Base-by-base conservation (phyloP, 1,139 yeast species). In the Yamadazyma dendronema region DNA sequence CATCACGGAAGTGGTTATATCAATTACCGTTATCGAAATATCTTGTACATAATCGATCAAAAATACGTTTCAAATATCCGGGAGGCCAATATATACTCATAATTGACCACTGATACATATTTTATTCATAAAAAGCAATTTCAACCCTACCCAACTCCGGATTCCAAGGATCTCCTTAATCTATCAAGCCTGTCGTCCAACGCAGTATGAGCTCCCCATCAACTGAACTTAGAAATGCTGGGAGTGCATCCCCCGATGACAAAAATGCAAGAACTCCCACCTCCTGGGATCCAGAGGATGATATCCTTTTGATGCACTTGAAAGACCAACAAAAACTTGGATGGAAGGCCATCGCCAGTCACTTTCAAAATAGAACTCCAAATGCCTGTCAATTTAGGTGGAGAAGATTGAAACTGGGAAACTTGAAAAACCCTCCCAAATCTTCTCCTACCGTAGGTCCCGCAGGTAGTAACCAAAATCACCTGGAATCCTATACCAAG, bases 321-420 rank as follows among this genome's bases (percentile, higher is more conserved):
- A 82, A 83, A 54, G 90, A 83, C 56, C 76, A 74, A 40, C 84
- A 79, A 53, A 81, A 81, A 52, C 63, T 82, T 44, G 89, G 89
- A 0, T 82, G 90, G 90, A 81, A 82, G 57, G 88, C 82, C 47
- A 82, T 83, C 36, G 81, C 88, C 9, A 69, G 77, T 38, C 78
- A 81, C 51, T 83, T 82, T 57, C 69, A 67, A 36, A 78, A 79
- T 56, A 65, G 90, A 58, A 83, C 89, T 1, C 85, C 88, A 28
- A 83, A 83, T 52, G 89, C 89, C 3, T 83, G 89, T 48, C 90
- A 83, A 58, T 83, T 83, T 51, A 70, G 90, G 52, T 83, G 90
- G 90, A 72, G 90, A 59, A 60, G 90, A 41, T 67, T 84, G 41
- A 77, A 79, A 56, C 72, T 79, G 10, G 86, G 86, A 1, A 77